Conservation (phyloP, 2,329 filamentous ascomycete genomes). For the Claviceps purpurea region DNA sequence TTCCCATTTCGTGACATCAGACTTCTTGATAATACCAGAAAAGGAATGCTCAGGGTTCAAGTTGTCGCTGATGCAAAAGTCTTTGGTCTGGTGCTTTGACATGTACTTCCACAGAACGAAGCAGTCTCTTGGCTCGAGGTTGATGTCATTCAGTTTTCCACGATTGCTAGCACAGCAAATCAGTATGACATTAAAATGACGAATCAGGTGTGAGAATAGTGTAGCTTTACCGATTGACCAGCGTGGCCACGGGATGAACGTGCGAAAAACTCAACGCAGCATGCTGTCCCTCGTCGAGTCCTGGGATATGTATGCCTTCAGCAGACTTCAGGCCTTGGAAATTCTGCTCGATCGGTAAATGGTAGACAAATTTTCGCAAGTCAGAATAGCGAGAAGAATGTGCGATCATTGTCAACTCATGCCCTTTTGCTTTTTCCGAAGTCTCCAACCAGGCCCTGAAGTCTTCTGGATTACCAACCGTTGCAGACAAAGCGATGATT, state of each 20-base stretch:
- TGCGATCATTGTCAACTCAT: slow-evolving; percentile 52
- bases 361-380: slow-evolving; percentile 60
- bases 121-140: slow-evolving; percentile 59
- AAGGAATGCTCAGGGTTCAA: neutral
- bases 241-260: slow-evolving; percentile 52
- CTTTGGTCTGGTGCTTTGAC: slow-evolving; percentile 37
- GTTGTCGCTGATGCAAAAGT: neutral
- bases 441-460: slow-evolving; percentile 55
- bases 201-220: too few relatives aligned
- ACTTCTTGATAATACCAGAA: neutral
- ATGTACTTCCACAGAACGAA: slow-evolving; percentile 52
- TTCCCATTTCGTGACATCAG: neutral
- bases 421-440: slow-evolving; percentile 50
- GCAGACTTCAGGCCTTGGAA: slow-evolving; percentile 39
- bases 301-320: slow-evolving; percentile 28
- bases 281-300: slow-evolving; percentile 30
- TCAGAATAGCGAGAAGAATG: slow-evolving; percentile 63
- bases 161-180: slow-evolving; percentile 25
- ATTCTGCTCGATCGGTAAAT: slow-evolving; percentile 28
- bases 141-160: slow-evolving; percentile 54
- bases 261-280: slow-evolving; percentile 37
- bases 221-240: slow-evolving; percentile 37
- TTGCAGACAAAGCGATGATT: slow-evolving; percentile 68
- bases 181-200: slow-evolving; percentile 5
- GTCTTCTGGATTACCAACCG: slow-evolving; percentile 60